Evolutionary conservation across 176 grass and related monocot genomes (phyloP).

Genomic region (Poa annua): DNA sequence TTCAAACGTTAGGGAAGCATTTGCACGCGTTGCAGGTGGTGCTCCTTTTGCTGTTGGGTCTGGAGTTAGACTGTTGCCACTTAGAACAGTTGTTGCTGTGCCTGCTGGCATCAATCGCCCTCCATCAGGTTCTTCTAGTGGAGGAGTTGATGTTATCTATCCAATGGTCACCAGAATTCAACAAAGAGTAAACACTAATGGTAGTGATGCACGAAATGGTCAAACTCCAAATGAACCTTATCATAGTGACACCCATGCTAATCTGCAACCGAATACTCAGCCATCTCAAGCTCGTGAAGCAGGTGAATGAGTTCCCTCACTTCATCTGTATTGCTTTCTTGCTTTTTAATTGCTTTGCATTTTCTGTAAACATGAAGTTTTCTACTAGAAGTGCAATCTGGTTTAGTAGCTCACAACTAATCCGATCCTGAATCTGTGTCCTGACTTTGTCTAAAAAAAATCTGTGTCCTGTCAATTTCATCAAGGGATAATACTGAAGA

Average conservation of each 20-base stretch:
- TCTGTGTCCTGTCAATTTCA: not conserved
- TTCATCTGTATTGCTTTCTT: slow-evolving; percentile 27
- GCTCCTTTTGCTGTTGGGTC: slow-evolving; percentile 66
- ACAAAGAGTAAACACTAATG: slow-evolving; percentile 52
- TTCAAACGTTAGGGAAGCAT: slow-evolving; percentile 55
- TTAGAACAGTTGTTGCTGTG: slow-evolving; percentile 80
- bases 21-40: slow-evolving; percentile 54
- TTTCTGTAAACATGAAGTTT: slow-evolving; percentile 25
- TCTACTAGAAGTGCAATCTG: slow-evolving; percentile 11
- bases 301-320: slow-evolving; percentile 44
- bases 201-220: slow-evolving; percentile 50
- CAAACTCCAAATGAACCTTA: slow-evolving; percentile 47
- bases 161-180: slow-evolving; percentile 76
- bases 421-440: not conserved
- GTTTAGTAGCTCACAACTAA: not conserved
- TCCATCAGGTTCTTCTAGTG: slow-evolving; percentile 53
- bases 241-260: slow-evolving; percentile 53
- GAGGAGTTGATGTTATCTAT: slow-evolving; percentile 60
- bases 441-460: not conserved
- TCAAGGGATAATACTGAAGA: slow-evolving; percentile 4
- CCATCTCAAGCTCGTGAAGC: slow-evolving; percentile 54
- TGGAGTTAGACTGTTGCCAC: slow-evolving; percentile 79
- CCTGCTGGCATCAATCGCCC: slow-evolving; percentile 58
- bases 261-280: slow-evolving; percentile 50
- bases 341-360: slow-evolving; percentile 35